Conservation (phyloP, 2,329 filamentous ascomycete genomes). For the Sporothrix luriei region DNA sequence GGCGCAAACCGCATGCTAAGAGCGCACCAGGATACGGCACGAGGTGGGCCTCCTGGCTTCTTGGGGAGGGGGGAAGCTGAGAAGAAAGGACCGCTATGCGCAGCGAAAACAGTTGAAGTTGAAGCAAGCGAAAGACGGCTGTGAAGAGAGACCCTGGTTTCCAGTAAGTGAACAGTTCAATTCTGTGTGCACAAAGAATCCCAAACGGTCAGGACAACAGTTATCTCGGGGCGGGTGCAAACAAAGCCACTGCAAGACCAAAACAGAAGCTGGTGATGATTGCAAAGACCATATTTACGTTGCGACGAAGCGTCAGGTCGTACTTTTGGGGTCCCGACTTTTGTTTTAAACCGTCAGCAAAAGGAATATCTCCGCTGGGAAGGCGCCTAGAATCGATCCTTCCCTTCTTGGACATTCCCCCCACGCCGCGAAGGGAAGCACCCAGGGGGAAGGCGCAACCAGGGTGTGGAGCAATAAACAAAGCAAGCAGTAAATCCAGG, state of each 20-base stretch:
- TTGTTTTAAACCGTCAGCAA: neutral
- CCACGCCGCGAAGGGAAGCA: neutral
- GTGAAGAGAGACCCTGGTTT: neutral
- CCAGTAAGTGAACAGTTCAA: too few species aligned
- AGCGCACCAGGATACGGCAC: neutral
- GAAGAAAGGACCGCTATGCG: neutral
- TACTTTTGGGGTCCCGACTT: too few species aligned
- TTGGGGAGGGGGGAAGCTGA: neutral
- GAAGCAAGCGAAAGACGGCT: too few species aligned
- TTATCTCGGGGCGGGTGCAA: neutral
- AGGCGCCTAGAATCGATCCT: constrained; percentile 23
- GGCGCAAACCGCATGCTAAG: constrained; percentile 12
- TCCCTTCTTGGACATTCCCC: constrained; percentile 4
- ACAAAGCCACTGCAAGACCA: neutral
- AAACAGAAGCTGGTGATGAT: neutral
- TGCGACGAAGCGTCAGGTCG: neutral
- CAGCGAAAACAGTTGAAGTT: neutral
- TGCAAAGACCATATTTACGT: neutral
- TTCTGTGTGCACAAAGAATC: too few species aligned
- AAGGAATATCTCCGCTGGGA: neutral
- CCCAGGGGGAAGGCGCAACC: constrained; percentile 8
- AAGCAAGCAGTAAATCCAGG: neutral
- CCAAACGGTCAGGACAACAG: neutral
- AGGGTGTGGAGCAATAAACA: neutral
- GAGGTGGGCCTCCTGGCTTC: neutral